phyloP scores from a whole-genome alignment of 345 rosid species.

The Moricandia moricandioides region DNA sequence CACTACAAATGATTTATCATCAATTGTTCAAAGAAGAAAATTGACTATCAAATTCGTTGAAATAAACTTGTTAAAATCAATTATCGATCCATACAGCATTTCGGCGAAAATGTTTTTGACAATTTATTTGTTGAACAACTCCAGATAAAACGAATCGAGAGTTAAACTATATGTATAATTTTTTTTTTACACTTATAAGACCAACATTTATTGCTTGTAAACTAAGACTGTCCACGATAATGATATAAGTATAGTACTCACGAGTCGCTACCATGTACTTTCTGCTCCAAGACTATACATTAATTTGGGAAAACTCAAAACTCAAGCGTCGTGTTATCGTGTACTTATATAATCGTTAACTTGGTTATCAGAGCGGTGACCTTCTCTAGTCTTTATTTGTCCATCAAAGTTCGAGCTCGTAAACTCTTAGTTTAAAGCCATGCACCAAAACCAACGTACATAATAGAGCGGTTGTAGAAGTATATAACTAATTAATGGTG shows the following conservation, averaged over 20 bases:
- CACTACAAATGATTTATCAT: no score
- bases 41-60: background rate
- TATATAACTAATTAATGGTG: slow-evolving; percentile 1
- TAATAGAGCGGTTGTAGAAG: background rate
- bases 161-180: background rate
- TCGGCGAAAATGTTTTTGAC: background rate
- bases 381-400: slow-evolving; percentile 31
- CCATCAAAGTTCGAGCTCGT: slow-evolving; percentile 32
- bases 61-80: background rate
- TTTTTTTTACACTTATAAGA: background rate
- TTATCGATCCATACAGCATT: background rate
- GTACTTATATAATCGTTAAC: slow-evolving; percentile 12
- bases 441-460: slow-evolving; percentile 19
- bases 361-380: slow-evolving; percentile 26
- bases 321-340: background rate
- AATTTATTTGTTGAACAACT: background rate
- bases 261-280: slow-evolving; percentile 16
- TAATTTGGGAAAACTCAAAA: slow-evolving; percentile 25
- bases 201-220: slow-evolving; percentile 35
- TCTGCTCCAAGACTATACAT: slow-evolving; percentile 21
- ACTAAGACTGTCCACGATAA: slow-evolving; percentile 28
- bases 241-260: slow-evolving; percentile 24
- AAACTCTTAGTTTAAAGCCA: slow-evolving; percentile 22
- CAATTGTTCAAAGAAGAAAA: no score
- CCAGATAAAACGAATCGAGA: background rate